Evolutionary conservation across 164 flowering plant species (phyloP).

Genomic region (Tetracentron sinense): DNA sequence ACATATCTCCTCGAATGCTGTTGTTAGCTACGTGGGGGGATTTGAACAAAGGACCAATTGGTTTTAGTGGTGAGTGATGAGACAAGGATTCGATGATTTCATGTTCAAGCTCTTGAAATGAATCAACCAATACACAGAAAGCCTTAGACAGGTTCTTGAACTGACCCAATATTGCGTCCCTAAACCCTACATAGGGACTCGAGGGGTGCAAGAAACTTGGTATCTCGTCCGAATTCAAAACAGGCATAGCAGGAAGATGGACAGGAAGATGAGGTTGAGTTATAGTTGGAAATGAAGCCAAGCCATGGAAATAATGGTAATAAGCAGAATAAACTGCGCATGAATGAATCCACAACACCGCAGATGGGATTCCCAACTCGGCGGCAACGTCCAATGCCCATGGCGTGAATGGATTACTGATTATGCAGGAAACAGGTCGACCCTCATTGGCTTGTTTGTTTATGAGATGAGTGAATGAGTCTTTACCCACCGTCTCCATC

Average conservation of each 20-base stretch:
- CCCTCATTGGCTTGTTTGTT: slow-evolving; percentile 25
- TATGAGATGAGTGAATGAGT: slow-evolving; percentile 34
- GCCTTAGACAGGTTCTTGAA: slow-evolving; percentile 49
- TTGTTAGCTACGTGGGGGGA: slow-evolving; percentile 2
- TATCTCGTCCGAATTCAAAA: slow-evolving; percentile 49
- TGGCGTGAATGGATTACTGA: slow-evolving; percentile 70
- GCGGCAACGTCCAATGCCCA: slow-evolving; percentile 75
- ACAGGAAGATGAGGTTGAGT: slow-evolving; percentile 34
- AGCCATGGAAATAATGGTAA: slow-evolving; percentile 40
- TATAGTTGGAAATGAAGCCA: slow-evolving; percentile 48
- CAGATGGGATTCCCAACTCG: slow-evolving; percentile 42
- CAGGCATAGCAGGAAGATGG: slow-evolving; percentile 56
- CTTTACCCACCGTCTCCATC: slow-evolving; percentile 40
- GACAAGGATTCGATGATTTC: slow-evolving; percentile 41
- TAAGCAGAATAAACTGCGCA: slow-evolving; percentile 57
- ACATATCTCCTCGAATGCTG: slow-evolving; percentile 38
- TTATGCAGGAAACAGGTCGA: slow-evolving; percentile 58
- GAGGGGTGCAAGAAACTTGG: slow-evolving; percentile 63
- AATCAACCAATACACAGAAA: slow-evolving; percentile 57
- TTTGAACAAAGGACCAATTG: slow-evolving; percentile 66
- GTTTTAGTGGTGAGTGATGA: slow-evolving; percentile 24
- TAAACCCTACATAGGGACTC: slow-evolving; percentile 28
- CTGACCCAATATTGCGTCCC: slow-evolving; percentile 38
- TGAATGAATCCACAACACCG: slow-evolving; percentile 77
- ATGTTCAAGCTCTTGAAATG: slow-evolving; percentile 63